Base-by-base conservation (phyloP, 495 filamentous ascomycete species). In the Pseudevernia furfuracea region DNA sequence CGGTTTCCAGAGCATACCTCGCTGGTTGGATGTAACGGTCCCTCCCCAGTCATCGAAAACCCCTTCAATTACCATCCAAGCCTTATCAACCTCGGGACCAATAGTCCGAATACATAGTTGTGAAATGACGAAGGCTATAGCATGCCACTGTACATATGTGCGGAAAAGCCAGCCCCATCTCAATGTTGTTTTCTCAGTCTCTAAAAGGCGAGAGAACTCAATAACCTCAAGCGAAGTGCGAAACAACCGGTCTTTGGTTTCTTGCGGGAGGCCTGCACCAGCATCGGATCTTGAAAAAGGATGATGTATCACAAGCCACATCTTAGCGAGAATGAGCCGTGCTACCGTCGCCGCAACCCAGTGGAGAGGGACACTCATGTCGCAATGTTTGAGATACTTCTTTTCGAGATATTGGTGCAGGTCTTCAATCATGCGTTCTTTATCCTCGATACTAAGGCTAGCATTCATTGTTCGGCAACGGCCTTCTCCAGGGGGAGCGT, bases 181-280 rank as follows among this genome's bases (percentile, higher is more conserved):
- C 5, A 76, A 74, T 38, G 74, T 78, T n/a, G 71, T 64, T 30
- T 71, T 71, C 48, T 82, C 76, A 1, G 74, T 67, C 65, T 84
- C 81, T 8, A 86, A 68, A 10, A 76, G 70, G 65, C 81, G 79
- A 48, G 84, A 84, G 67, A 82, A 79, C 70, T 84, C 78, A 5
- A 81, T 77, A n/a, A 84, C 75, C 58, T 84, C 81, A 52, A 86
- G 76, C 1, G 75, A 70, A 32, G 76, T 67, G 1, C 66, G 61
- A 14, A 96, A 90, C 3, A 96, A 75, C 28, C 85, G 85, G 61
- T 90, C 86, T 59, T 83, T 85, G n/a, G 82, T 84, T 32, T 84
- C 83, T 53, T 79, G 76, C 5, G 84, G 74, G 9, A 86, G 71
- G 34, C 66, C 46, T 67, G 38, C 63, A 21, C 68, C 70, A 15